Evolutionary conservation across 2,329 filamentous ascomycete genomes (phyloP).

Genomic region (Talaromyces marneffei): DNA sequence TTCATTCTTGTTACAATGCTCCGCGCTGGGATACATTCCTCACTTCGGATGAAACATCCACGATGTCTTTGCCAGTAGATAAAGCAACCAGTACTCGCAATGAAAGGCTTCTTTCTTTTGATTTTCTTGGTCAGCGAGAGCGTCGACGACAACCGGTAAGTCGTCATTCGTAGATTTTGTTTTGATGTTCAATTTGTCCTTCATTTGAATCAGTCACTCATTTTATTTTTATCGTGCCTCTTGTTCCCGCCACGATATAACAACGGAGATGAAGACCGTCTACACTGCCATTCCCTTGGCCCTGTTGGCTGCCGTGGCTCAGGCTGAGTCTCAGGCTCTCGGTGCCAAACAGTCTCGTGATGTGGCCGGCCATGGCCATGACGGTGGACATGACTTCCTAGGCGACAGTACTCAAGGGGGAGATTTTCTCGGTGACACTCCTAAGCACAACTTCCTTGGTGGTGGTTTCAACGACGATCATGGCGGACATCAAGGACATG

Average conservation of each 20-base stretch:
- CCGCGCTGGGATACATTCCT: constrained; percentile 11
- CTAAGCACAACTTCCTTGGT: constrained; percentile 8
- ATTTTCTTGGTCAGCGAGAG: constrained; percentile 11
- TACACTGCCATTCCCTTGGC: constrained; percentile 32
- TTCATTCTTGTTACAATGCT: constrained; percentile 13
- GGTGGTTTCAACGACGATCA: neutral
- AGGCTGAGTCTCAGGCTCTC: constrained; percentile 19
- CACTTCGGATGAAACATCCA: neutral
- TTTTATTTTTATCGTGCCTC: constrained; percentile 7
- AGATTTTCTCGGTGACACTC: constrained; percentile 8
- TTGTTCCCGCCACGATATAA: constrained; percentile 9
- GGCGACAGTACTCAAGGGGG: constrained; percentile 4
- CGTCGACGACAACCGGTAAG: constrained; percentile 6
- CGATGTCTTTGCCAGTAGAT: constrained; percentile 7
- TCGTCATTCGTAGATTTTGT: constrained; percentile 13
- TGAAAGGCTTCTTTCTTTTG: neutral
- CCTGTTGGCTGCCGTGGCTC: constrained; percentile 28
- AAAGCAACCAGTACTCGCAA: constrained; percentile 8
- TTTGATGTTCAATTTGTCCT: constrained; percentile 6
- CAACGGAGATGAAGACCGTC: constrained; percentile 30
- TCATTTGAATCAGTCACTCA: constrained; percentile 14
- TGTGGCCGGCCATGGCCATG: neutral
- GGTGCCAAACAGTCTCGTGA: neutral
- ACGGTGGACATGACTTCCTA: constrained; percentile 9
- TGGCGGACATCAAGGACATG: neutral